Evolutionary conservation across 2,329 filamentous ascomycete species (phyloP).

Genomic region (Cercospora sp.): DNA sequence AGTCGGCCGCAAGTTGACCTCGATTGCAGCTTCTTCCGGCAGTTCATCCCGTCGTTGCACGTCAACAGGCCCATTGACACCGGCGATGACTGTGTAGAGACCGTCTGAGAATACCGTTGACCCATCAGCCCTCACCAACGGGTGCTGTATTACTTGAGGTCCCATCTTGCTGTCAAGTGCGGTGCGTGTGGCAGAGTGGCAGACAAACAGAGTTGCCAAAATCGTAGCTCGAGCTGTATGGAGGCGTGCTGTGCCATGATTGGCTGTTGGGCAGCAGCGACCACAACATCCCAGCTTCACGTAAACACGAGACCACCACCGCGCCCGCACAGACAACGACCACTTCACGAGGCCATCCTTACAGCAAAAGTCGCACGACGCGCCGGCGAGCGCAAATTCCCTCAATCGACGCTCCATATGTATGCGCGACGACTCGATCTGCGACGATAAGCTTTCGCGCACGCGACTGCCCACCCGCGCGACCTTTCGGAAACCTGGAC

Average conservation of each 20-base stretch:
- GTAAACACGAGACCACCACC: constrained; percentile 13
- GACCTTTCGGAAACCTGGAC: not conserved
- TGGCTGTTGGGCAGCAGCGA: not conserved
- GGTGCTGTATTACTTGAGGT: constrained; percentile 36
- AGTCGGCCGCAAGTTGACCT: constrained; percentile 84
- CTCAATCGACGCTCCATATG: not conserved
- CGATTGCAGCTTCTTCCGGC: constrained; percentile 84
- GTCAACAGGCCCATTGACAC: constrained; percentile 92
- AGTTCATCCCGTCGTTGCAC: constrained; percentile 85
- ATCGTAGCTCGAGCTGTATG: constrained; percentile 7
- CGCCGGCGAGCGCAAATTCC: constrained; percentile 2
- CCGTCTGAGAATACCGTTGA: constrained; percentile 74
- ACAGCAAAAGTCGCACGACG: constrained; percentile 5
- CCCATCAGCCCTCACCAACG: constrained; percentile 71
- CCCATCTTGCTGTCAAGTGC: constrained; percentile 20
- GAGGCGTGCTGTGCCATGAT: not conserved
- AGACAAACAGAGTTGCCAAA: not conserved
- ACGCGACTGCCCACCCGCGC: constrained; percentile 16
- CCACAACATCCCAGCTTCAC: constrained; percentile 8
- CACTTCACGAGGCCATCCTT: constrained; percentile 14
- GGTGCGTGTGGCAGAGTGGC: not conserved
- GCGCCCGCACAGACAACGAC: constrained; percentile 5
- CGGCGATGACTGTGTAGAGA: constrained; percentile 78
- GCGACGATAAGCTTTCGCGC: constrained; percentile 16
- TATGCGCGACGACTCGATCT: constrained; percentile 17